Evolutionary conservation across 495 filamentous ascomycete genomes (phyloP).

Genomic region (Neurospora sp.): DNA sequence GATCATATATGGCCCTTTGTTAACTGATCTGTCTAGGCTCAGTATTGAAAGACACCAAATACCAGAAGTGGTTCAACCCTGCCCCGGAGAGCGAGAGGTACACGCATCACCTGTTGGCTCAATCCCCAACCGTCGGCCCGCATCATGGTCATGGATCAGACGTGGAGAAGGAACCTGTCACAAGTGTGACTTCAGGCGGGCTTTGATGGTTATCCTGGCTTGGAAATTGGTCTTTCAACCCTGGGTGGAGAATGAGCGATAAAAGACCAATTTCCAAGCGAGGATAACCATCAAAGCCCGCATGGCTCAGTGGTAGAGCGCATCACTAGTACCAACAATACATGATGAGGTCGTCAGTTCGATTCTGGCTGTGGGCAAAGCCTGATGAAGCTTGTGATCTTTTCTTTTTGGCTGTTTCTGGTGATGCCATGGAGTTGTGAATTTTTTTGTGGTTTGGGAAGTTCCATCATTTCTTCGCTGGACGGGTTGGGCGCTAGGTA

Average conservation of each 20-base stretch:
- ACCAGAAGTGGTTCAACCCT: neutral
- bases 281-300: neutral
- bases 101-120: neutral
- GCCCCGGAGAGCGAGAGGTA: no score
- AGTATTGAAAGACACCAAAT: neutral
- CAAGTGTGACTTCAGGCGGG: neutral
- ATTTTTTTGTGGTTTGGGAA: neutral
- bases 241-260: neutral
- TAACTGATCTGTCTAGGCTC: neutral
- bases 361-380: no score
- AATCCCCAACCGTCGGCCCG: neutral
- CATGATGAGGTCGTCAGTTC: no score
- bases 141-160: neutral
- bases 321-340: no score
- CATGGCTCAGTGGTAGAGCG: neutral
- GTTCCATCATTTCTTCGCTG: neutral
- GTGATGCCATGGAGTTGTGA: neutral
- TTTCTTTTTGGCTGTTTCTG: neutral
- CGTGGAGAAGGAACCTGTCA: neutral
- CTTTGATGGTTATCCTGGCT: neutral
- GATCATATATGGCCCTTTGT: neutral
- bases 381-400: neutral
- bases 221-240: neutral
- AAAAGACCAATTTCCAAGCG: neutral
- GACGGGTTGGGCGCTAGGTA: neutral